Base-by-base conservation (phyloP, 345 rosid species). In the Excoecaria cochinchinensis region DNA sequence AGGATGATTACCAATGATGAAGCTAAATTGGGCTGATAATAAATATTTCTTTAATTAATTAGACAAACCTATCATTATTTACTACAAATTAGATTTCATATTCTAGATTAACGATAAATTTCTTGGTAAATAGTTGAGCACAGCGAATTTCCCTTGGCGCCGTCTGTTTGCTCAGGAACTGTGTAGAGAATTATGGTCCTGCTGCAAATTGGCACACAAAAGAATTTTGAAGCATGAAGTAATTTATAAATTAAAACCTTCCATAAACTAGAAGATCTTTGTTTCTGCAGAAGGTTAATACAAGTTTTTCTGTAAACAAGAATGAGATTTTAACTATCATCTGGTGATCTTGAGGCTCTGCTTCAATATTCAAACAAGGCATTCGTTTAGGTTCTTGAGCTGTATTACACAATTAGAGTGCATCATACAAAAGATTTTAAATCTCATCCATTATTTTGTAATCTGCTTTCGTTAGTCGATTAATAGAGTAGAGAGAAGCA, bases 401-500 rank as follows among this genome's bases (percentile, higher is more conserved):
- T 59, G 55, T 48, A 40, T 7, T 59, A 60, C 61, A 48, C 74
- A 50, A 46, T n/a, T 31, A 73, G 73, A 25, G 39, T 76, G 63
- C 74, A 67, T 69, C 60, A 19, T 40, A 73, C 68, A 19, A 70
- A 46, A 68, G 75, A 61, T 71, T 73, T 63, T 21, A 21, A 57
- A 69, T 42, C 65, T 71, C 74, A 36, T 64, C 72, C 78, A 68
- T 78, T 82, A 71, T 74, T 81, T 78, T 78, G 50, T 57, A 36
- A 72, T 40, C 80, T 56, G 67, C 67, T 58, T 71, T 67, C 17
- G 48, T 82, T 75, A 85, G 74, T 85, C 80, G 14, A 42, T 63
- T 59, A 70, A 62, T 69, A 87, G 75, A 64, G 89, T 84, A 36
- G 90, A 82, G 58, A 87, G 79, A 57, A 87, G 71, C 40, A 87